A percentile compares a stretch with the other conserved stretches of the same genome.
Conservation (phyloP, 108 stramenopile species). For the Nitzschia sp. region DNA sequence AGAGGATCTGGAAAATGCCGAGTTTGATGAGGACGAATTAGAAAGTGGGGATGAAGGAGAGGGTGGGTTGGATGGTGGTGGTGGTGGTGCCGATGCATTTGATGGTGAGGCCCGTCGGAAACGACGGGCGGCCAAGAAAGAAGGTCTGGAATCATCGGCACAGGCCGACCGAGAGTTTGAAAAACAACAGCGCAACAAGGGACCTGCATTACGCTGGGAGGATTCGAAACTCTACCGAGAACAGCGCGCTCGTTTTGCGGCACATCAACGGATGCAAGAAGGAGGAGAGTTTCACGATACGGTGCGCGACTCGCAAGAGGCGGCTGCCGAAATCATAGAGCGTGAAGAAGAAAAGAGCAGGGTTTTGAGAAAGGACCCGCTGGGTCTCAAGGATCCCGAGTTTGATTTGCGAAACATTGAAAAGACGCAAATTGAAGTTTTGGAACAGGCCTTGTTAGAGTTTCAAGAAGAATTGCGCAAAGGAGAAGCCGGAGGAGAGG, state of each 20-base stretch:
- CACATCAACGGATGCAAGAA: conserved; percentile 28
- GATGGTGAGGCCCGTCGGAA: conserved; percentile 32
- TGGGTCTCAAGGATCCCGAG: conserved; percentile 51
- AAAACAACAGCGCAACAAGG: conserved; percentile 22
- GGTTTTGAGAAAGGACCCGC: conserved; percentile 69
- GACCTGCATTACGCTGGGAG: conserved; percentile 49
- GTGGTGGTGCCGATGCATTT: conserved; percentile 30
- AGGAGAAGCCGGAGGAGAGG: conserved; percentile 52
- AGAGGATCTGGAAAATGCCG: conserved; percentile 15
- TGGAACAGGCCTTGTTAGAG: conserved; percentile 65
- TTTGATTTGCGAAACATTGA: conserved; percentile 73
- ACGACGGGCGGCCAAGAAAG: conserved; percentile 34
- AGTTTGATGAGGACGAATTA: conserved; percentile 26
- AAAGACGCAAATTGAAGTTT: conserved; percentile 42
- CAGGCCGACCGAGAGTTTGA: conserved; percentile 33
- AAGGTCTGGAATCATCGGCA: conserved; percentile 27
- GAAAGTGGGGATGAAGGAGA: conserved; percentile 32
- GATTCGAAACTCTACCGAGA: conserved; percentile 49
- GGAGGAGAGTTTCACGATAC: conserved; percentile 33
- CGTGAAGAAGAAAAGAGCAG: conserved; percentile 72
- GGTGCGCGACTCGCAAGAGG: conserved; percentile 52
- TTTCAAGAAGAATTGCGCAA: conserved; percentile 55
- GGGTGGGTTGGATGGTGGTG: conserved; percentile 31
- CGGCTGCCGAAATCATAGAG: conserved; percentile 58
- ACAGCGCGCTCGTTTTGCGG: conserved; percentile 41